A percentile compares a stretch with the other conserved stretches of the same genome.
These are phyloP conservation scores for Claviceps humidiphila DNA, from an alignment of 2,329 filamentous ascomycete genomes.

Conservation along the genomic window DNA sequence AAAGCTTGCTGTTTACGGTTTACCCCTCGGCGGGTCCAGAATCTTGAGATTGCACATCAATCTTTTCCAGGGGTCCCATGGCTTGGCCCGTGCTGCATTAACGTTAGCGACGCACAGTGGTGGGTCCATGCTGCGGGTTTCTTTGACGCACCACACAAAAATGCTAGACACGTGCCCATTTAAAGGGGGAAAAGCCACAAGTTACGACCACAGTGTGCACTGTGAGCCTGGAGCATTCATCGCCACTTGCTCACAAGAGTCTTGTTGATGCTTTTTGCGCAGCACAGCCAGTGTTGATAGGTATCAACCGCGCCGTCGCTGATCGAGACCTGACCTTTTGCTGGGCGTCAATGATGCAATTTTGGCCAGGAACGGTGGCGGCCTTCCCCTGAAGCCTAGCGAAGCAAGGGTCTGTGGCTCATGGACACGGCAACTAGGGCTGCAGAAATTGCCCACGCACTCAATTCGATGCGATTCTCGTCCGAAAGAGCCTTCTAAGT, in stretches of 20 bases:
- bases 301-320: too few relatives aligned
- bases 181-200: too few relatives aligned
- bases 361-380: conserved; percentile 1
- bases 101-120: conserved; percentile 11
- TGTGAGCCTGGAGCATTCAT: too few relatives aligned
- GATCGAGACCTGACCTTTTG: too few relatives aligned
- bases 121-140: conserved; percentile 13
- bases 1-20: not conserved
- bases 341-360: not conserved
- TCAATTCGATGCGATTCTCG: not conserved
- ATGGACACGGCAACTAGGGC: conserved; percentile 2
- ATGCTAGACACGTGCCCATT: not conserved
- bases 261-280: too few relatives aligned
- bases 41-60: conserved; percentile 1
- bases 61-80: not conserved
- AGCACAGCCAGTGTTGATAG: too few relatives aligned
- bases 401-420: conserved; percentile 1
- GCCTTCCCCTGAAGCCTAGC: not conserved
- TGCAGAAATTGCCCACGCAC: conserved; percentile 4
- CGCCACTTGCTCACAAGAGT: too few relatives aligned
- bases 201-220: too few relatives aligned
- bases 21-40: not conserved
- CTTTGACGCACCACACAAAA: conserved; percentile 2
- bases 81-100: conserved; percentile 1
- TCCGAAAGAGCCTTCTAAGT: too few relatives aligned